Evolutionary conservation across 352 stramenopile species (phyloP).

Genomic region (Phytophthora rubi): DNA sequence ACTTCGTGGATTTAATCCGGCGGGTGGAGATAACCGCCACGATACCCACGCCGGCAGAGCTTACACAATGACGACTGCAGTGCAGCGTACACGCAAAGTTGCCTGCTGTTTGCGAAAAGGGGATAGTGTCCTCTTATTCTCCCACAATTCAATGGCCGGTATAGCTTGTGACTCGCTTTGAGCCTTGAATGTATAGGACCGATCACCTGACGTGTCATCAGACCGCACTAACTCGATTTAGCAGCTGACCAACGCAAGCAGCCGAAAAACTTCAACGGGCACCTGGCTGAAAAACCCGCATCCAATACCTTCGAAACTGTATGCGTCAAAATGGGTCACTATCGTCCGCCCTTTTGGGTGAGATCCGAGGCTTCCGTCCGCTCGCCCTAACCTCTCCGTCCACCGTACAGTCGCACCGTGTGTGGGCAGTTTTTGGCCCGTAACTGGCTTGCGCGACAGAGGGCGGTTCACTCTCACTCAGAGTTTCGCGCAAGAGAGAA

Average conservation of each 20-base stretch:
- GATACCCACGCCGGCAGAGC: no score
- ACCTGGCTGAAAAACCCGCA: neutral
- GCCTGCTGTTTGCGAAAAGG: neutral
- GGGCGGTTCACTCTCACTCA: constrained; percentile 6
- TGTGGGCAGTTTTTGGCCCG: neutral
- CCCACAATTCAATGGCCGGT: neutral
- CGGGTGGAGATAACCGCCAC: no score
- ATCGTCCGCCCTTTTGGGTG: neutral
- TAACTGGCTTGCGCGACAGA: neutral
- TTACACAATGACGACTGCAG: neutral
- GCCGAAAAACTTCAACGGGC: no score
- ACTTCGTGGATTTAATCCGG: no score
- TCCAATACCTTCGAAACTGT: no score
- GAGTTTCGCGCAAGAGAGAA: constrained; percentile 34
- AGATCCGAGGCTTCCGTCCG: neutral
- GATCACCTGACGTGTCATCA: no score
- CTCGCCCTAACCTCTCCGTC: neutral
- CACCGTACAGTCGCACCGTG: neutral
- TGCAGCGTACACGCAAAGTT: neutral
- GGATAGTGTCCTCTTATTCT: neutral
- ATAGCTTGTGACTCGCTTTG: no score
- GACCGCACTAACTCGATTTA: no score
- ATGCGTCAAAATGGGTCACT: neutral
- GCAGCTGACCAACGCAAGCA: no score
- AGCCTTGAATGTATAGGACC: no score